Percentiles rank a stretch among this genome's conserved stretches.
These are phyloP conservation scores for Stentor roeselii DNA, from an alignment of 73 alveolate genomes.

Conservation along the genomic window DNA sequence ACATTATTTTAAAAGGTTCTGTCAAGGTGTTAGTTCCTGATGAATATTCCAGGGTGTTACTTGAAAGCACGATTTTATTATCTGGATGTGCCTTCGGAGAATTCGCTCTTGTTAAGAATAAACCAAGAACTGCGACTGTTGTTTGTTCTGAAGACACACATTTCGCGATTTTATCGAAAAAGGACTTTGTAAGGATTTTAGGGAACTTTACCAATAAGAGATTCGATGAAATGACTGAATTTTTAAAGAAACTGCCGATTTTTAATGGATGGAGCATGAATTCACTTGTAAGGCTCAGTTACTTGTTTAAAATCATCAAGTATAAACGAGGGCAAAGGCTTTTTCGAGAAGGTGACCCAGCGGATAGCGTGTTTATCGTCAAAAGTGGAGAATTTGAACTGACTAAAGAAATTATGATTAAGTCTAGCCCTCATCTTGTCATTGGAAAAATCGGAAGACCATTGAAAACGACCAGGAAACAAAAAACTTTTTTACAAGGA, in stretches of 20 bases:
- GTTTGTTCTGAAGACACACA: background rate
- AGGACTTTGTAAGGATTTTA: conserved; percentile 21
- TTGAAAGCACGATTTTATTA: conserved; percentile 27
- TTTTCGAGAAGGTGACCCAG: conserved; percentile 14
- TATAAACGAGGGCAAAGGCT: background rate
- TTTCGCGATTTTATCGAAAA: conserved; percentile 26
- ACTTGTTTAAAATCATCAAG: background rate
- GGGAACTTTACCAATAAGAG: conserved; percentile 29
- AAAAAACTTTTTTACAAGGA: background rate
- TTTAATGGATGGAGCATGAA: conserved; percentile 38
- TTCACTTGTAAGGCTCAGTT: conserved; percentile 15
- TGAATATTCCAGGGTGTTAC: background rate
- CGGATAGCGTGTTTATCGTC: conserved; percentile 2
- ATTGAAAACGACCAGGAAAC: background rate
- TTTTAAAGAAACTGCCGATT: conserved; percentile 37
- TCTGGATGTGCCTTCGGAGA: conserved; percentile 62
- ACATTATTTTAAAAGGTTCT: background rate
- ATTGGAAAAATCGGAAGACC: background rate
- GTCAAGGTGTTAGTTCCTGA: conserved; percentile 6
- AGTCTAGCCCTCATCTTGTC: background rate
- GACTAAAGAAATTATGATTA: background rate
- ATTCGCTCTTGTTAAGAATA: conserved; percentile 45
- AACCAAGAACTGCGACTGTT: conserved; percentile 61
- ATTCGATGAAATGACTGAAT: conserved; percentile 30
- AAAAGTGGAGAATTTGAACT: background rate